Percentiles rank a stretch among this genome's conserved stretches.
Evolutionary conservation across 2,329 filamentous ascomycete genomes (phyloP).

Genomic region (Coniochaeta prunicola): DNA sequence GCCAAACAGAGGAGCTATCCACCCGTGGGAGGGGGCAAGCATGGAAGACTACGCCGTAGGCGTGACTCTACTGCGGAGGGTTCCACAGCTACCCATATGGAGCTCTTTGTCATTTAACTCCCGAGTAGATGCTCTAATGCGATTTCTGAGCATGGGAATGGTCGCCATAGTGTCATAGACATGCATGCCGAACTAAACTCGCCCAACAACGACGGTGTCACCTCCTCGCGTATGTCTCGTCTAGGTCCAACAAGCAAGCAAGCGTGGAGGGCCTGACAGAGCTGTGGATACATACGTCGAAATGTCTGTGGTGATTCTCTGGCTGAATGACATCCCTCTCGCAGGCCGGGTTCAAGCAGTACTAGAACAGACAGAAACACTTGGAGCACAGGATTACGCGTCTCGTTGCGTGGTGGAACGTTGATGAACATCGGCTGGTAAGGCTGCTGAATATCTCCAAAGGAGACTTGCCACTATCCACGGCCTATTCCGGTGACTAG

Average conservation of each 20-base stretch:
- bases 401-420: not conserved
- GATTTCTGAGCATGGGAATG: not conserved
- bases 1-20: too few species aligned
- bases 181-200: not conserved
- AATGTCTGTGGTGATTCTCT: not conserved
- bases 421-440: not conserved
- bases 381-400: not conserved
- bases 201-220: not conserved
- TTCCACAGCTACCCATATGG: too few species aligned
- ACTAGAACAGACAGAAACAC: not conserved
- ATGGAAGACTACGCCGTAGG: not conserved
- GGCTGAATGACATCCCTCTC: not conserved
- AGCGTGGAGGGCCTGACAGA: too few species aligned
- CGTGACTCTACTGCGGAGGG: too few species aligned
- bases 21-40: not conserved
- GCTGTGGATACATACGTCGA: not conserved
- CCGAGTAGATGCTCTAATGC: not conserved
- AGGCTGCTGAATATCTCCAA: not conserved
- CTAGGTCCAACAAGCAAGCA: too few species aligned
- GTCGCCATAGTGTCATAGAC: not conserved
- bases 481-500: not conserved
- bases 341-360: not conserved
- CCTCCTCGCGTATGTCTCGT: too few species aligned
- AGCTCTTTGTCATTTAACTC: not conserved
- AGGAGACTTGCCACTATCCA: not conserved